Evolutionary conservation across 768 basidiomycete species (phyloP), one percentile per base, ranked within the genome.

Genomic region (Cystobasidium onofrii): DNA sequence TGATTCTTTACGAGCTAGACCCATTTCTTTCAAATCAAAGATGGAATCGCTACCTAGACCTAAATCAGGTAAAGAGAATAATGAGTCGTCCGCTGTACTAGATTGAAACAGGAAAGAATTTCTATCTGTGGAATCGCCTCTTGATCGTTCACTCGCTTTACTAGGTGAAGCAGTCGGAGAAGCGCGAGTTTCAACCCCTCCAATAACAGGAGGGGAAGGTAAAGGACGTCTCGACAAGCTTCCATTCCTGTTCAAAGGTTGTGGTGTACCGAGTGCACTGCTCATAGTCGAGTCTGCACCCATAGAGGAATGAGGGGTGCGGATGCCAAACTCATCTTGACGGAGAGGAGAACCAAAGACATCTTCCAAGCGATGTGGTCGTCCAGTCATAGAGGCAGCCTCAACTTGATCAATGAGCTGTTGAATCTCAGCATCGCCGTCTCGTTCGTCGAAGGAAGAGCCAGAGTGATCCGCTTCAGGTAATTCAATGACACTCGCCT

Each of bases 1-100:
- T 20, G 69, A 71, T 52, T 71, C 69, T 39, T 71, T 71, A 13
- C 69, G 69, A 3, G 69, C 13, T 27, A 71, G 39, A 34, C 54
- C 54, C 52, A 71, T 55, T 36, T 71, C 69, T 23, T 71, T 55
- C 23, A 39, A 60, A n/a, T 52, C 31, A 34, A 71, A 44, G n/a
- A 52, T 46, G 13, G 54, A 33, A 27, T 60, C 57, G 54, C 15
- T 36, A 31, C 50, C 52, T 15, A 71, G 44, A n/a, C 27, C 69
- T 23, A 71, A 17, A 60, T 71, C 69, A 52, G 44, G 33, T 29
- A 71, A 44, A 20, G 69, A 71, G 34, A 41, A 71, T 29, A 54
- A 54, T 2, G 54, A 57, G 31, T 71, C 69, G n/a, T 71, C 69
- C 17, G 69, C 69, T 25, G 36, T 18, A 34, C 36, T 64, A 2